Percentiles rank a stretch among this genome's conserved stretches.
Evolutionary conservation across 352 stramenopile genomes (phyloP).

Genomic region (Phytophthora podocarpi): DNA sequence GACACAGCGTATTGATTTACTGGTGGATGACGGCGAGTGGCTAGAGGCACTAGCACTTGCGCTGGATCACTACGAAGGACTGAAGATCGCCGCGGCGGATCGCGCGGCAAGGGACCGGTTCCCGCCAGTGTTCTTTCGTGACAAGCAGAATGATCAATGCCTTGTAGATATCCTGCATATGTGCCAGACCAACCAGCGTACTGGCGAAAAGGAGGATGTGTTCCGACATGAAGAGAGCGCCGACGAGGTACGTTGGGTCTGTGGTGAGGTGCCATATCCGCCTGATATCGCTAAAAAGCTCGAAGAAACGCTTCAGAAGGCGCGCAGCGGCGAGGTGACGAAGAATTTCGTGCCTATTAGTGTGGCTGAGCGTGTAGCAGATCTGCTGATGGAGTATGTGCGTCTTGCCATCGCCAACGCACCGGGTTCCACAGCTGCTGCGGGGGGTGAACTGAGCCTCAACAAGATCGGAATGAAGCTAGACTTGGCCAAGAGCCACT

Average conservation of each 20-base stretch:
- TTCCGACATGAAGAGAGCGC: conserved; percentile 85
- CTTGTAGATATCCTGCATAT: conserved; percentile 91
- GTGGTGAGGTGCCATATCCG: conserved; percentile 79
- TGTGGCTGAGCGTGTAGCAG: conserved; percentile 86
- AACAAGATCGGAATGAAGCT: conserved; percentile 79
- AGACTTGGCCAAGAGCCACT: conserved; percentile 94
- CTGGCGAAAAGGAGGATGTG: conserved; percentile 86
- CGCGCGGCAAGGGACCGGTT: conserved; percentile 85
- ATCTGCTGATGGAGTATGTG: conserved; percentile 91
- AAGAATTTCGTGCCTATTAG: conserved; percentile 92
- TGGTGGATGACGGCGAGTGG: conserved; percentile 97
- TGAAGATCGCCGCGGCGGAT: conserved; percentile 82
- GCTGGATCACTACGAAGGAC: conserved; percentile 95
- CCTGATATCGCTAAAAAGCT: conserved; percentile 83
- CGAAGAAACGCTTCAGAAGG: conserved; percentile 87
- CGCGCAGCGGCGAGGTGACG: conserved; percentile 76
- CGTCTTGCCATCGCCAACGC: conserved; percentile 87
- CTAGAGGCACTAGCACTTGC: conserved; percentile 96
- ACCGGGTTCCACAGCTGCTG: conserved; percentile 43
- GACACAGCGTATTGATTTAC: conserved; percentile 92
- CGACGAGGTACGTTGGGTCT: conserved; percentile 85
- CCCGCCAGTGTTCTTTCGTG: conserved; percentile 88
- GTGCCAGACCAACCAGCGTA: conserved; percentile 90
- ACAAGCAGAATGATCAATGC: conserved; percentile 90
- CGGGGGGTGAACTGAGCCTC: conserved; percentile 42